A percentile compares a stretch with the other conserved stretches of the same genome.
These are phyloP conservation scores for Schizophyllum amplum DNA, from an alignment of 1,284 basidiomycete species.

Conservation along the genomic window DNA sequence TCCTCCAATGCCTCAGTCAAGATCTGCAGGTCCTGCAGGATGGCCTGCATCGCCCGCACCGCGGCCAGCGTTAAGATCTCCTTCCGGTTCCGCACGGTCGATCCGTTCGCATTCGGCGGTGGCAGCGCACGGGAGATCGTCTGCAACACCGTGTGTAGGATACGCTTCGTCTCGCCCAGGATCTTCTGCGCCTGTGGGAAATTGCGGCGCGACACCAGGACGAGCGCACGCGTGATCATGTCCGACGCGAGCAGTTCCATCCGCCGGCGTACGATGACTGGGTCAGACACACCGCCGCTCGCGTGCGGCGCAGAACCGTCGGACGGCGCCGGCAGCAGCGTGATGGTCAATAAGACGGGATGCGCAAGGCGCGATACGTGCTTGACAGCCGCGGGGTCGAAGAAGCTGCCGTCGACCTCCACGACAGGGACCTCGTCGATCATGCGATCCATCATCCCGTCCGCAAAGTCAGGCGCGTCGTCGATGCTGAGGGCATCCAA, in stretches of 20 bases:
- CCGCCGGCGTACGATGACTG: constrained; percentile 81
- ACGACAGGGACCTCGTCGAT: constrained; percentile 91
- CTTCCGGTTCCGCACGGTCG: constrained; percentile 56
- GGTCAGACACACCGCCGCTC: constrained; percentile 47
- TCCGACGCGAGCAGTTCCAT: constrained; percentile 92
- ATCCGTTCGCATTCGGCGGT: constrained; percentile 34
- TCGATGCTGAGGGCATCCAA: constrained; percentile 66
- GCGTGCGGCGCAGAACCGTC: constrained; percentile 4
- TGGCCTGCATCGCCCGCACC: constrained; percentile 73
- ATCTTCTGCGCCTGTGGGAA: constrained; percentile 82
- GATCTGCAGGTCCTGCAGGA: constrained; percentile 78
- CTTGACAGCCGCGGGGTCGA: constrained; percentile 77
- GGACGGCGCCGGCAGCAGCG: constrained; percentile 54
- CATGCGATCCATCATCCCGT: constrained; percentile 85
- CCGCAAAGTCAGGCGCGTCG: constrained; percentile 61
- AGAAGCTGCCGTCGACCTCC: constrained; percentile 89
- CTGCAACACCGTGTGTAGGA: constrained; percentile 77
- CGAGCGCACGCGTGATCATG: constrained; percentile 89
- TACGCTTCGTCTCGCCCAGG: constrained; percentile 81
- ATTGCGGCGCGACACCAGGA: constrained; percentile 83
- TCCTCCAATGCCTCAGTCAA: constrained; percentile 83
- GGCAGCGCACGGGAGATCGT: constrained; percentile 68
- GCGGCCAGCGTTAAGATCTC: constrained; percentile 65
- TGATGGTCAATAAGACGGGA: constrained; percentile 84
- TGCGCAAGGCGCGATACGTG: constrained; percentile 79